Percentiles rank a stretch among this genome's conserved stretches.
phyloP scores from a whole-genome alignment of 805 yeast genomes.

The Saccharomyces eubayanus region DNA sequence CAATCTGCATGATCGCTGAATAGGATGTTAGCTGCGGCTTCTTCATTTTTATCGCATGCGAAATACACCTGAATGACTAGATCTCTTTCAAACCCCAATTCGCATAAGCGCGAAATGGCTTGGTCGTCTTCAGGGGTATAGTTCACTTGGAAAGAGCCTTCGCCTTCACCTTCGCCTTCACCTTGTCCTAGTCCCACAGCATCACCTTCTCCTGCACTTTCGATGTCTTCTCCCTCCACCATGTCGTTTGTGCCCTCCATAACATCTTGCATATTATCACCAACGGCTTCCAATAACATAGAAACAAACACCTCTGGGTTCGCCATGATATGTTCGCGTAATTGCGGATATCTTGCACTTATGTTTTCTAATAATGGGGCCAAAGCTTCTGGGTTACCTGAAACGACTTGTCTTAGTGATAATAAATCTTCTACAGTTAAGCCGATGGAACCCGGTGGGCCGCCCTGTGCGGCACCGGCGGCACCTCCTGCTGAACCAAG shows the following conservation, averaged over 20 bases:
- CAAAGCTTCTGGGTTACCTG: slow-evolving; percentile 79
- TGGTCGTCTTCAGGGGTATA: slow-evolving; percentile 76
- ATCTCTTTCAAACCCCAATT: slow-evolving; percentile 83
- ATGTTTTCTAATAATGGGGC: slow-evolving; percentile 78
- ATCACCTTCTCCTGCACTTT: slow-evolving; percentile 12
- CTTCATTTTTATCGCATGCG: slow-evolving; percentile 97
- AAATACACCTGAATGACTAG: slow-evolving; percentile 87
- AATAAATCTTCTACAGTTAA: slow-evolving; percentile 40
- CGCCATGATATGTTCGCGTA: slow-evolving; percentile 67
- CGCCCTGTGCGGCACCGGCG: slow-evolving; percentile 22
- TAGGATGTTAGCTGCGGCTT: slow-evolving; percentile 86
- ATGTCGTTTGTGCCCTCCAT: slow-evolving; percentile 25
- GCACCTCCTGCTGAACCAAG: slow-evolving; percentile 19
- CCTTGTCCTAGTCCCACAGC: slow-evolving; percentile 22
- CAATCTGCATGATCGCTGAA: slow-evolving; percentile 49
- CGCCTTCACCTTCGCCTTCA: slow-evolving; percentile 33
- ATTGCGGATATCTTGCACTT: slow-evolving; percentile 73
- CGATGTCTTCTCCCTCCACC: slow-evolving; percentile 25
- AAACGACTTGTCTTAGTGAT: slow-evolving; percentile 67
- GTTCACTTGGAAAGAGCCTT: slow-evolving; percentile 22
- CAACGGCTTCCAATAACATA: slow-evolving; percentile 52
- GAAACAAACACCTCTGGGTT: slow-evolving; percentile 88
- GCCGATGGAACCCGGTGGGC: slow-evolving; percentile 35
- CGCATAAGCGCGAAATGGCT: slow-evolving; percentile 85
- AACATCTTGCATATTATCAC: slow-evolving; percentile 46